Evolutionary conservation across 192 early-diverging fungal species (phyloP), one percentile per base, ranked within the genome.

Genomic region (Coemansia sp.): DNA sequence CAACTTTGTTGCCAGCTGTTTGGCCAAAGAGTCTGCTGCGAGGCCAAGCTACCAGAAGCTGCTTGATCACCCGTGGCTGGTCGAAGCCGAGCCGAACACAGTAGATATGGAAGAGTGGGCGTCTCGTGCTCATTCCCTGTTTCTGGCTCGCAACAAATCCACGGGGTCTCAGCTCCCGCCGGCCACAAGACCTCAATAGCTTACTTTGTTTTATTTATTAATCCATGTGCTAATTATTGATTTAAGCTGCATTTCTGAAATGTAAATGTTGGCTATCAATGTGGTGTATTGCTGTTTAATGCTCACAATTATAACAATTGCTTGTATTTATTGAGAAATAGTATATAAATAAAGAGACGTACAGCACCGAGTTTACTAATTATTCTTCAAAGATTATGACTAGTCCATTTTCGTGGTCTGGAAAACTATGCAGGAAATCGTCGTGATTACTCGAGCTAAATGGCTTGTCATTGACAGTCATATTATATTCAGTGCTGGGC

Each of bases 21-120:
- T 93, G 39, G 66, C 71, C 35, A 96, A 96, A 72, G 85, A 89
- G 52, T 84, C 90, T 4, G 66, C 63, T 10, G 74, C 78, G 26
- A 85, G 94, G 3, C 93, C 92, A 6, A 87, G 83, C 24, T 96
- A 96, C 69, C 76, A 83, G 6, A 78, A 90, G 54, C 76, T 95
- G 39, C 66, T 95, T 58, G 84, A 87, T 32, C 91, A 93, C 68
- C 83, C 90, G 52, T 96, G 93, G 82, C 64, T 96, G 49, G 65
- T 69, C 32, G 83, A 84, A 29, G 89, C 88, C 54, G 80, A 89
- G 11, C 61, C 82, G 10, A 69, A 37, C 3, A 71, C 84, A 3
- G 92, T 96, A 2, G 93, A 96, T 68, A 93, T 94, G 90, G 87
- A 84, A 52, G 84, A 75, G 27, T 96, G 94, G 94, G 93, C 88